These are phyloP conservation scores for Leucosporidium yakuticum DNA, from an alignment of 768 basidiomycete genomes.

Conservation along the genomic window DNA sequence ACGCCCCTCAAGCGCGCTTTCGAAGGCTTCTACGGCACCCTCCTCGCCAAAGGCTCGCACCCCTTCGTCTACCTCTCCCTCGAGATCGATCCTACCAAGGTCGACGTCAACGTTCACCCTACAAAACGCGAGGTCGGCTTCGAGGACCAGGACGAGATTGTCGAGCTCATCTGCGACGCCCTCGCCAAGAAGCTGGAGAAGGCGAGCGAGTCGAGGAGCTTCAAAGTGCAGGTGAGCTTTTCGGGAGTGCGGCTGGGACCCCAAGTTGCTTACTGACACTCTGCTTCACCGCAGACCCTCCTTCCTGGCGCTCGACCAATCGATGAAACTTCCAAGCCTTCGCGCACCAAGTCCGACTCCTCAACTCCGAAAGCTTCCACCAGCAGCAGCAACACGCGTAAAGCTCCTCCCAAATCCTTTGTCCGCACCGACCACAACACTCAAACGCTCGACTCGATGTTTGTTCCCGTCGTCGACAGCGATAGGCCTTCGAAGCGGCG, in stretches of 20 bases:
- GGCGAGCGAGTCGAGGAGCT: conserved; percentile 46
- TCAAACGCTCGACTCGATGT: conserved; percentile 92
- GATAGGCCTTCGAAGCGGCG: conserved; percentile 5
- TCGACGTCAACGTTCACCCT: conserved; percentile 97
- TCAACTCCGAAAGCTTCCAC: conserved; percentile 5
- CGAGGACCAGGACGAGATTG: conserved; percentile 79
- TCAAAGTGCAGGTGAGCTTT: conserved; percentile 45
- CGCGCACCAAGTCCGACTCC: background rate
- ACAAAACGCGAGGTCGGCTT: conserved; percentile 87
- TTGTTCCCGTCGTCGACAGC: conserved; percentile 48
- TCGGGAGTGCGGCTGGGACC: background rate
- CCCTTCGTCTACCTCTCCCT: conserved; percentile 93
- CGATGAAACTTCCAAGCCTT: background rate
- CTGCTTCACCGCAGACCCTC: conserved; percentile 39
- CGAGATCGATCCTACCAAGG: conserved; percentile 72
- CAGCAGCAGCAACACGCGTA: conserved; percentile 3
- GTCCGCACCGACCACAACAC: conserved; percentile 81
- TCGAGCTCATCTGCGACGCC: conserved; percentile 64
- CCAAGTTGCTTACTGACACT: background rate
- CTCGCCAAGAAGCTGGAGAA: conserved; percentile 60
- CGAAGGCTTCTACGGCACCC: conserved; percentile 72
- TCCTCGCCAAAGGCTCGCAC: conserved; percentile 79
- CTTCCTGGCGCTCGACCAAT: conserved; percentile 37
- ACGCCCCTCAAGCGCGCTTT: conserved; percentile 76
- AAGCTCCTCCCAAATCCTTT: conserved; percentile 57